phyloP scores from a whole-genome alignment of 306 rosid species.

The Abrus precatorius region DNA sequence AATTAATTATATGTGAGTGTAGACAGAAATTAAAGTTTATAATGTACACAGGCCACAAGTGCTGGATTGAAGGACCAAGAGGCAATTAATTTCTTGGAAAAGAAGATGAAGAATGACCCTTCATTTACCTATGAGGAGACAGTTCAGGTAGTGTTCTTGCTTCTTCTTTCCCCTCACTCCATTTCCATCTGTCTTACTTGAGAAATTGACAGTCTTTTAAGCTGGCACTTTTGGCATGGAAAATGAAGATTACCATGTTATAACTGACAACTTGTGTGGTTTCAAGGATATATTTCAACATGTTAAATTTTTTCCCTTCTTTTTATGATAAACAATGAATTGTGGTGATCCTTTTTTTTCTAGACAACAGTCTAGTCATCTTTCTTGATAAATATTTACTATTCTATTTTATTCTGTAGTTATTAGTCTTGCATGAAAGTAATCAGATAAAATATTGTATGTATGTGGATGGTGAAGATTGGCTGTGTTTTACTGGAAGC shows the following conservation, averaged over 20 bases:
- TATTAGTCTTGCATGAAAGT: conserved; percentile 10
- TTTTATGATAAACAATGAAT: background rate
- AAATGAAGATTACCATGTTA: conserved; percentile 2
- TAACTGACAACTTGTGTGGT: background rate
- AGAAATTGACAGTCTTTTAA: conserved; percentile 16
- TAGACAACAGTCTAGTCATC: background rate
- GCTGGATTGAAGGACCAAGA: conserved; percentile 99
- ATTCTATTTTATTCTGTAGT: background rate
- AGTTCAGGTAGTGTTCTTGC: conserved; percentile 75
- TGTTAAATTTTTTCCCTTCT: background rate
- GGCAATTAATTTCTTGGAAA: conserved; percentile 98
- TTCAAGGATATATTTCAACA: conserved; percentile 30
- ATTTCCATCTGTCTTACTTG: conserved; percentile 25
- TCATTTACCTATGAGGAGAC: conserved; percentile 92
- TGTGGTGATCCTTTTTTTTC: background rate
- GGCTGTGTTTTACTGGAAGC: background rate
- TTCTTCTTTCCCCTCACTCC: background rate
- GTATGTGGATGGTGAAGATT: conserved; percentile 17
- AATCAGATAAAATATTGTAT: conserved; percentile 24
- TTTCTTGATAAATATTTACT: conserved; percentile 11
- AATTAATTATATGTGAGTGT: background rate
- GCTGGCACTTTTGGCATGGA: conserved; percentile 21
- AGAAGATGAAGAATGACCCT: conserved; percentile 99
- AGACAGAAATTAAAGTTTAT: conserved; percentile 38
- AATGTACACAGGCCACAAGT: conserved; percentile 83